Base-by-base conservation (phyloP, 495 filamentous ascomycete species). In the Lasiosphaeris hirsuta region DNA sequence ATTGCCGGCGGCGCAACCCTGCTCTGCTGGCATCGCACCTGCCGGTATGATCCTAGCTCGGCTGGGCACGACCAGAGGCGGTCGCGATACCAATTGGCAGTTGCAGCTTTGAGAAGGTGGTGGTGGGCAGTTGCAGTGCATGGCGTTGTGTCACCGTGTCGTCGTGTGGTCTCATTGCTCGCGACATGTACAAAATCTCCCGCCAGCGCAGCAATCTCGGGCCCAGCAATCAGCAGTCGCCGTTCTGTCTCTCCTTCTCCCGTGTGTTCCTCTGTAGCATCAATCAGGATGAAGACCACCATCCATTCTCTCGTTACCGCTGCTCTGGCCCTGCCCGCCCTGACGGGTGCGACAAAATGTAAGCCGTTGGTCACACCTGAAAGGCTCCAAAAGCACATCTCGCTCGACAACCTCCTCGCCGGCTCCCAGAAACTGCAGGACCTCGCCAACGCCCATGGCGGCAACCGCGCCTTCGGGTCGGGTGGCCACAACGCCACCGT, bases 401-500 rank as follows among this genome's bases (percentile, higher is more conserved):
- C 85, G 10, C 51, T 69, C 39, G 58, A 69, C 11, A 70, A 69
- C 58, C 71, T 81, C 17, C 58, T 75, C 23, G 66, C 63, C 7
- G 77, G 77, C 50, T 68, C 78, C 10, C 66, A 78, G 46, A 72
- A 73, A 58, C 66, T 81, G 10, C 73, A 77, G 56, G 64, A 68
- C 37, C 62, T 79, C 50, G 73, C 78, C 30, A 60, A 70, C n/a
- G 59, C 62, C 46, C 55, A 63, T 51, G 56, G 45, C 48, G 56
- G 47, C 23, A 84, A 82, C 61, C 76, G 86, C 46, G 81, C 83
- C 18, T 85, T 87, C 62, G 84, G 86, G 30, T 69, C 77, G 15
- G 59, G 65, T 6, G 85, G 84, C 35, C 87, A 90, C 69, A 80
- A 85, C 39, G 75, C 77, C 58, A 90, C 84, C 0, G 78, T 87